These are phyloP conservation scores for Saccharomycopsis fibuligera DNA, from an alignment of 805 yeast genomes.

Conservation along the genomic window DNA sequence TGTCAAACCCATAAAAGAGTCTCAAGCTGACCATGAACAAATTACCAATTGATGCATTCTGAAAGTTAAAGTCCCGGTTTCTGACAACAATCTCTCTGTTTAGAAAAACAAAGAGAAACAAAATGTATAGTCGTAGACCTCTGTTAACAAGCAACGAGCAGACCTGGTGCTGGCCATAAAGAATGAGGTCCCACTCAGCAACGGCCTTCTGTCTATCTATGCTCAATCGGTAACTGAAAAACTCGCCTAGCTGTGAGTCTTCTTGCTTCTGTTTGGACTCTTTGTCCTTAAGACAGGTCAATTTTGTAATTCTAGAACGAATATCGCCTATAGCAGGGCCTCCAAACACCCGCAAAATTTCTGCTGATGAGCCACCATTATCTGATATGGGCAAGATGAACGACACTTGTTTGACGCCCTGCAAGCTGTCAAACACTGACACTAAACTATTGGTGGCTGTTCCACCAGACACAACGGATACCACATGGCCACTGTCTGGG, in stretches of 20 bases:
- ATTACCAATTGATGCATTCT: constrained; percentile 80
- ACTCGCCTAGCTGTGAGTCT: not conserved
- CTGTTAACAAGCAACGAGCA: constrained; percentile 61
- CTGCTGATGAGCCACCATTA: constrained; percentile 94
- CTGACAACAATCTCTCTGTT: too few species aligned
- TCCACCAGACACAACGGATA: constrained; percentile 56
- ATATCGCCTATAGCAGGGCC: constrained; percentile 96
- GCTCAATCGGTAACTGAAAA: constrained; percentile 29
- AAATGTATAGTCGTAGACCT: not conserved
- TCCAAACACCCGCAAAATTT: constrained; percentile 75
- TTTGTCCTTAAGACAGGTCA: constrained; percentile 41
- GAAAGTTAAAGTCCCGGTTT: constrained; percentile 70
- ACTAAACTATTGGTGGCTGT: constrained; percentile 82
- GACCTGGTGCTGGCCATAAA: constrained; percentile 68
- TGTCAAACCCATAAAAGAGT: constrained; percentile 48
- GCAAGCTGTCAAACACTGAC: constrained; percentile 42
- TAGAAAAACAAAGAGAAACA: constrained; percentile 4
- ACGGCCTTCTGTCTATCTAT: constrained; percentile 45
- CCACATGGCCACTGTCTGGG: too few species aligned
- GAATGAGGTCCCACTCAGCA: constrained; percentile 67
- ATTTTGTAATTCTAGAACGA: constrained; percentile 69
- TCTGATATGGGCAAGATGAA: constrained; percentile 82
- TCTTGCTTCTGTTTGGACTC: not conserved
- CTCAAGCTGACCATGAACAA: constrained; percentile 77
- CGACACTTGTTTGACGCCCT: constrained; percentile 36